Conservation (phyloP, 2,329 filamentous ascomycete genomes). For the Hypoxylon sp. region DNA sequence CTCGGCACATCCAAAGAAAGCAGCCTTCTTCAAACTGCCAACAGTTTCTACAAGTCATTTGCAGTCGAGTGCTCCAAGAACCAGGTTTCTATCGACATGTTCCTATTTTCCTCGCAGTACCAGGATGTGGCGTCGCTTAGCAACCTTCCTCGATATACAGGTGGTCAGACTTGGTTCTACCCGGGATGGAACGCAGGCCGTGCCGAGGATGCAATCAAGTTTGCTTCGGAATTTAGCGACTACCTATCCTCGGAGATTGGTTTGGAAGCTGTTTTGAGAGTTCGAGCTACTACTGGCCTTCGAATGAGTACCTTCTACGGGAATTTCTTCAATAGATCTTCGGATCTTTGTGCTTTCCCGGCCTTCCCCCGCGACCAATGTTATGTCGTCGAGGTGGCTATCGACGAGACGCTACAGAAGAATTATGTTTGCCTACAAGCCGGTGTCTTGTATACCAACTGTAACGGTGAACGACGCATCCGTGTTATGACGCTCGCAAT, state of each 20-base stretch:
- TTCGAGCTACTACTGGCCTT: conserved; percentile 92
- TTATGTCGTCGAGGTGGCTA: conserved; percentile 97
- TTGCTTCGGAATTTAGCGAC: conserved; percentile 95
- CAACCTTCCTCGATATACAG: conserved; percentile 95
- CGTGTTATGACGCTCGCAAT: conserved; percentile 93
- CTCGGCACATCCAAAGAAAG: conserved; percentile 95
- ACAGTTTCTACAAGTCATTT: conserved; percentile 99
- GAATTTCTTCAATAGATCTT: conserved; percentile 99
- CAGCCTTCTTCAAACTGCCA: conserved; percentile 87
- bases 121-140: conserved; percentile 97
- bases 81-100: conserved; percentile 98
- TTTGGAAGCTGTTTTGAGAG: conserved; percentile 93
- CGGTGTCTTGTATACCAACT: conserved; percentile 95
- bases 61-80: conserved; percentile 99
- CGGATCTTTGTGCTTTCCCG: conserved; percentile 96
- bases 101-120: conserved; percentile 94
- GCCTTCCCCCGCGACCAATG: conserved; percentile 97
- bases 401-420: conserved; percentile 93
- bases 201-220: conserved; percentile 96
- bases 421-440: conserved; percentile 93
- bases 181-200: conserved; percentile 96
- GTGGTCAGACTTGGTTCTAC: conserved; percentile 98
- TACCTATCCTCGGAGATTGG: conserved; percentile 97
- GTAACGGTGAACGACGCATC: conserved; percentile 96
- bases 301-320: conserved; percentile 99